Conservation (phyloP, 2,329 filamentous ascomycete genomes). For the Volutella citrinella region DNA sequence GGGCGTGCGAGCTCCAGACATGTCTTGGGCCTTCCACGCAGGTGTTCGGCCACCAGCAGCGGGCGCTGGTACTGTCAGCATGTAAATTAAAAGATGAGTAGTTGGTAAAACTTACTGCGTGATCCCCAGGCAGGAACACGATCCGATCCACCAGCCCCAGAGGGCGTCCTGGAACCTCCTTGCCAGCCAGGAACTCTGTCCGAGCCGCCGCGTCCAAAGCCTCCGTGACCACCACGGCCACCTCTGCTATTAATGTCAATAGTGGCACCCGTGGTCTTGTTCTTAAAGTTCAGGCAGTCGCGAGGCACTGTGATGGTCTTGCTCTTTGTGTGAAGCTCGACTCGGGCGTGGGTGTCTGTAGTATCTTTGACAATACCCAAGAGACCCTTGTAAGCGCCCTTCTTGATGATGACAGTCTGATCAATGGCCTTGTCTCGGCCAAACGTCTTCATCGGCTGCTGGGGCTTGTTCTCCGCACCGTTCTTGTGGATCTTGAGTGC, state of each 20-base stretch:
- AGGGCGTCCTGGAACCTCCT: constrained; percentile 66
- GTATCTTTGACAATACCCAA: constrained; percentile 95
- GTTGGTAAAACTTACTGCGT: constrained; percentile 53
- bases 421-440: constrained; percentile 81
- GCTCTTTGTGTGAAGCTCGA: constrained; percentile 92
- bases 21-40: constrained; percentile 55
- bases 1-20: constrained; percentile 61
- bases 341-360: constrained; percentile 78
- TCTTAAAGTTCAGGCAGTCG: constrained; percentile 78
- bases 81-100: neutral
- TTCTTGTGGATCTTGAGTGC: constrained; percentile 71
- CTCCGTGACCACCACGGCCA: constrained; percentile 41
- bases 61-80: constrained; percentile 45
- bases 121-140: constrained; percentile 76
- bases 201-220: constrained; percentile 43
- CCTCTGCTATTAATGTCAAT: constrained; percentile 64
- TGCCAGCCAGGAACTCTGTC: constrained; percentile 56
- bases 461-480: constrained; percentile 44
- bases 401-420: constrained; percentile 85
- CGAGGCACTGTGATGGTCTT: constrained; percentile 86
- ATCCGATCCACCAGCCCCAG: constrained; percentile 56
- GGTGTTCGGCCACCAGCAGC: constrained; percentile 58
- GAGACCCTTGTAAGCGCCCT: constrained; percentile 87
- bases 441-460: constrained; percentile 70
- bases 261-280: constrained; percentile 74